A percentile compares a stretch with the other conserved stretches of the same genome.
Conservation (phyloP, 1,139 yeast species). For the Geotrichum australiense region DNA sequence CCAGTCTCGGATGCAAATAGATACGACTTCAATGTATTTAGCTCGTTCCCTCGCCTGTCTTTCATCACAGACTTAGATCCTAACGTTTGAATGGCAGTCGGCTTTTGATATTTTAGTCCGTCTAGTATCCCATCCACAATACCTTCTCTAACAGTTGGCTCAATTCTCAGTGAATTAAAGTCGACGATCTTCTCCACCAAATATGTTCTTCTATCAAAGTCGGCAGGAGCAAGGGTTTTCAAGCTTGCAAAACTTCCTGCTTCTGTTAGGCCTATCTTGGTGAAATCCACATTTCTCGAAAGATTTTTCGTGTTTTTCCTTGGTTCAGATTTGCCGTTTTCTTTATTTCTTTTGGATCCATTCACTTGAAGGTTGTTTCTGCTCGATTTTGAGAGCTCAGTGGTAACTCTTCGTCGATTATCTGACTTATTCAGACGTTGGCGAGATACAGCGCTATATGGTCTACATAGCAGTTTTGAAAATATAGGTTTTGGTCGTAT, state of each 20-base stretch:
- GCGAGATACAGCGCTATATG: too few relatives aligned
- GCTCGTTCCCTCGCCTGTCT: conserved; percentile 23
- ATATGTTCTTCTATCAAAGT: conserved; percentile 32
- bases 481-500: too few relatives aligned
- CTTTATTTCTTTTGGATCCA: neutral
- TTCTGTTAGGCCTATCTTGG: conserved; percentile 26
- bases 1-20: conserved; percentile 96
- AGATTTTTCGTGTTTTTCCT: neutral
- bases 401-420: too few relatives aligned
- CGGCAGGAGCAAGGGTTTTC: conserved; percentile 29
- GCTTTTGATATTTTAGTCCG: conserved; percentile 31
- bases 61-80: conserved; percentile 46
- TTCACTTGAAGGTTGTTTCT: too few relatives aligned
- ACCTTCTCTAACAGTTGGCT: conserved; percentile 60
- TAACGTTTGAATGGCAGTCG: conserved; percentile 59
- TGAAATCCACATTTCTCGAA: neutral
- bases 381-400: too few relatives aligned
- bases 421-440: too few relatives aligned
- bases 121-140: conserved; percentile 49
- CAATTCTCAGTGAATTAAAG: conserved; percentile 58
- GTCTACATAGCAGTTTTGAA: too few relatives aligned
- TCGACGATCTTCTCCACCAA: conserved; percentile 46
- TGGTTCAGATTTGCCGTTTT: neutral
- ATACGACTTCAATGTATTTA: conserved; percentile 56
- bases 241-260: conserved; percentile 34